phyloP scores from a whole-genome alignment of 2,329 filamentous ascomycete genomes.

The Alternaria solani region DNA sequence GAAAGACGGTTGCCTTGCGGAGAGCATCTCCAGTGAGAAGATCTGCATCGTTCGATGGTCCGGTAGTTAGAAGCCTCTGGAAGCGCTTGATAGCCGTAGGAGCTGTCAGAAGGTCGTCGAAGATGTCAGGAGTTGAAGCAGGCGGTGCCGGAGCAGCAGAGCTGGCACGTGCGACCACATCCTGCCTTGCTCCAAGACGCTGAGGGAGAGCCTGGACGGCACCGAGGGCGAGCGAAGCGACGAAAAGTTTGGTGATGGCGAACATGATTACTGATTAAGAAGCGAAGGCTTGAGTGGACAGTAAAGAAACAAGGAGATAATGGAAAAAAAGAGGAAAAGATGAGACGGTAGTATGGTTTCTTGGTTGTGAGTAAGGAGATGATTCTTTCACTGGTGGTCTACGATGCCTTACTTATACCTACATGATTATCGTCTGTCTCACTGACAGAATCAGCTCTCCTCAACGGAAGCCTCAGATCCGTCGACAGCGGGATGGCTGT shows the following conservation, averaged over 20 bases:
- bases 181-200: background rate
- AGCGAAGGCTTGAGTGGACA: slow-evolving; percentile 28
- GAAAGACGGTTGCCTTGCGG: slow-evolving; percentile 67
- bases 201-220: slow-evolving; percentile 45
- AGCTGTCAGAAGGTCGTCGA: slow-evolving; percentile 42
- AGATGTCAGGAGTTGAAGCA: slow-evolving; percentile 30
- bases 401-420: slow-evolving; percentile 40
- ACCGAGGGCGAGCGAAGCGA: slow-evolving; percentile 43
- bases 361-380: slow-evolving; percentile 40
- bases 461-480: slow-evolving; percentile 19
- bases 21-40: slow-evolving; percentile 45
- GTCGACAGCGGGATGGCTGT: slow-evolving; percentile 16
- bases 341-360: slow-evolving; percentile 35
- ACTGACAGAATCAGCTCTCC: slow-evolving; percentile 1
- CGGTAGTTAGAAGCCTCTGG: slow-evolving; percentile 46
- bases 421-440: background rate
- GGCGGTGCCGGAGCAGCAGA: slow-evolving; percentile 12
- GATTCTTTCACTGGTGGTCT: slow-evolving; percentile 11
- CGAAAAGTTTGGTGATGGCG: slow-evolving; percentile 44
- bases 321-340: slow-evolving; percentile 28
- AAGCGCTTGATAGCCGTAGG: slow-evolving; percentile 51
- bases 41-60: slow-evolving; percentile 17
- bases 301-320: slow-evolving; percentile 24
- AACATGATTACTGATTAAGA: slow-evolving; percentile 46
- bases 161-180: slow-evolving; percentile 9